phyloP scores from a whole-genome alignment of 306 rosid genomes.

The Prinsepia uniflora region DNA sequence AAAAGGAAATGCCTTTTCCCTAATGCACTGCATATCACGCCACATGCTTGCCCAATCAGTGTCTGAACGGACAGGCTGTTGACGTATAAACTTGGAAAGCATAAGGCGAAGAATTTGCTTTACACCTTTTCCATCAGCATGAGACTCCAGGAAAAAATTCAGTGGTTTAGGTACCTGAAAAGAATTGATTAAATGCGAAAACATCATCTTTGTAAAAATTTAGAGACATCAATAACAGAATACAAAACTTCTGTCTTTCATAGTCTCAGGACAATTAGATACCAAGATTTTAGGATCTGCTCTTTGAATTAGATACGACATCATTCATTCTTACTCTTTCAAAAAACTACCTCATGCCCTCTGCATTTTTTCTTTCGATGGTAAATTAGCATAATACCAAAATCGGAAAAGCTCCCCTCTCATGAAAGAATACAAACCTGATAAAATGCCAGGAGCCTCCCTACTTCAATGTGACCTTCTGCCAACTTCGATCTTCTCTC shows the following conservation, averaged over 20 bases:
- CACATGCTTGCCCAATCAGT: slow-evolving; percentile 98
- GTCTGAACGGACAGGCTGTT: slow-evolving; percentile 81
- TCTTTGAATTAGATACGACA: background rate
- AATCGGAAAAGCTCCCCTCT: background rate
- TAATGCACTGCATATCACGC: slow-evolving; percentile 87
- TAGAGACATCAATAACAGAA: background rate
- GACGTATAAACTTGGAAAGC: slow-evolving; percentile 88
- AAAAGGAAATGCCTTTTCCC: slow-evolving; percentile 89
- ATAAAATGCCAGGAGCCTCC: slow-evolving; percentile 83
- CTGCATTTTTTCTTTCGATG: background rate
- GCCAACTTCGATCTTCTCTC: slow-evolving; percentile 70
- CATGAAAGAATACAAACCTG: slow-evolving; percentile 52
- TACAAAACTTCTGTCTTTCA: background rate
- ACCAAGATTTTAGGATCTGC: background rate
- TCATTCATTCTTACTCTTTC: background rate
- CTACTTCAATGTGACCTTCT: slow-evolving; percentile 92
- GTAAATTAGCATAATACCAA: background rate
- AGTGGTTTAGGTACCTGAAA: slow-evolving; percentile 90
- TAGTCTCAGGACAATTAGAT: background rate
- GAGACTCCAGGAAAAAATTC: slow-evolving; percentile 68
- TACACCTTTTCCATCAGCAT: slow-evolving; percentile 77
- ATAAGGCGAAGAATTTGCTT: slow-evolving; percentile 96
- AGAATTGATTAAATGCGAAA: slow-evolving; percentile 2
- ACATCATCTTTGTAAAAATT: too few relatives aligned
- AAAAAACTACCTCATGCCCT: background rate